Conservation (phyloP, 345 rosid genomes). For the Schrenkiella parvula region DNA sequence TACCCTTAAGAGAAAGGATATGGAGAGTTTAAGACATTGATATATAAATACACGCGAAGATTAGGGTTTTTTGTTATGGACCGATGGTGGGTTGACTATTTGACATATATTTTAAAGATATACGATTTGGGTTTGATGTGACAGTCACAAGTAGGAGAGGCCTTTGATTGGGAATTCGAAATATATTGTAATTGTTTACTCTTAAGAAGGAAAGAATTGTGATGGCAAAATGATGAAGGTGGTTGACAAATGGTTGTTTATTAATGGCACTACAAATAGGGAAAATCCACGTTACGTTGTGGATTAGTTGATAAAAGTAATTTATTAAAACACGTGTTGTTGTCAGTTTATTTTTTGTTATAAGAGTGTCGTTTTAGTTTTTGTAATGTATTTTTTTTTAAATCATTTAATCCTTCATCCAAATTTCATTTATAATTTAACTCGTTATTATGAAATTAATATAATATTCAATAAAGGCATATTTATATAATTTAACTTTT, state of each 20-base stretch:
- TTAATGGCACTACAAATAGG: slow-evolving; percentile 23
- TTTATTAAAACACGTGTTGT: not conserved
- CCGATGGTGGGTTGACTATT: slow-evolving; percentile 31
- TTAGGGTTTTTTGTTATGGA: slow-evolving; percentile 9
- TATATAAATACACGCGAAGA: slow-evolving; percentile 5
- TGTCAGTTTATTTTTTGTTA: no score
- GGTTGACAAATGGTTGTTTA: slow-evolving; percentile 11
- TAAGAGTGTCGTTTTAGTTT: no score
- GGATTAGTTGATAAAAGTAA: not conserved
- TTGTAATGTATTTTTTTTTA: no score
- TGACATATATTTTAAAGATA: slow-evolving; percentile 1
- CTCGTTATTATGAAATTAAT: no score
- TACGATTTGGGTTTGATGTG: slow-evolving; percentile 17
- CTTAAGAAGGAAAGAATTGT: slow-evolving; percentile 12
- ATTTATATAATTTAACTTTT: no score
- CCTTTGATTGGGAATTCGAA: not conserved
- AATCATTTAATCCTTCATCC: no score
- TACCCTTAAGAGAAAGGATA: not conserved
- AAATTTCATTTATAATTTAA: no score
- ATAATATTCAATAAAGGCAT: no score
- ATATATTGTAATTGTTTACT: not conserved
- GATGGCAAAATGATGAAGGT: slow-evolving; percentile 22
- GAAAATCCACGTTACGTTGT: slow-evolving; percentile 23
- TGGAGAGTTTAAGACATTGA: not conserved
- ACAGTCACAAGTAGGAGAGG: not conserved